phyloP scores from a whole-genome alignment of 805 yeast species.

The Maudiozyma serrabonitensis region DNA sequence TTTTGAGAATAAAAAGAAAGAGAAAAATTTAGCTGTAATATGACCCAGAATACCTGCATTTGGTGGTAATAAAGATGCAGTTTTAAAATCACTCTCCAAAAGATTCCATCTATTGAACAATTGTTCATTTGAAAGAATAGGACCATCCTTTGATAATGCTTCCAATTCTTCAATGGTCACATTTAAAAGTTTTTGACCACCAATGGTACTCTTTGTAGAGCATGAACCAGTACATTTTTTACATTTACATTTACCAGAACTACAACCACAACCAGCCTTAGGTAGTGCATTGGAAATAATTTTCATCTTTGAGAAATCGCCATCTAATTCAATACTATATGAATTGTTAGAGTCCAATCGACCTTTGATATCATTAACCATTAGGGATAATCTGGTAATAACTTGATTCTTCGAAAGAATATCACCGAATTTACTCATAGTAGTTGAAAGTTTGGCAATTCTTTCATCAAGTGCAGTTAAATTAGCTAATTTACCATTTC shows the following conservation, averaged over 20 bases:
- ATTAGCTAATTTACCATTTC: constrained; percentile 68
- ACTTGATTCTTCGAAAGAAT: constrained; percentile 32
- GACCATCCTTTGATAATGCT: constrained; percentile 29
- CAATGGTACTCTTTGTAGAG: constrained; percentile 7
- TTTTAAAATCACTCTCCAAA: constrained; percentile 76
- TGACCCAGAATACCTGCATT: constrained; percentile 95
- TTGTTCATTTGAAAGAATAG: constrained; percentile 71
- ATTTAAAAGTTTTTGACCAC: constrained; percentile 17
- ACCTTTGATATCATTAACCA: constrained; percentile 16
- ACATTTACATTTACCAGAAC: constrained; percentile 7
- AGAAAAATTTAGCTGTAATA: constrained; percentile 66
- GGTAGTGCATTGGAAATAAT: constrained; percentile 20
- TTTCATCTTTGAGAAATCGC: constrained; percentile 26
- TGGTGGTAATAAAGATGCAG: constrained; percentile 83
- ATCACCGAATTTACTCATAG: constrained; percentile 34
- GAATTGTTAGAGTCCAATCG: constrained; percentile 15
- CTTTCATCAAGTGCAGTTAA: constrained; percentile 50
- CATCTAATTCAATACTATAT: constrained; percentile 27
- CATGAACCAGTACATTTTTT: constrained; percentile 4
- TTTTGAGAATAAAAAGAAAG: constrained; percentile 66
- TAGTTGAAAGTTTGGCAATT: constrained; percentile 37
- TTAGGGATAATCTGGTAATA: constrained; percentile 18
- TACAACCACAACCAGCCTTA: constrained; percentile 6
- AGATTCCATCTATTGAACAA: constrained; percentile 70
- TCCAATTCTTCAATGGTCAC: constrained; percentile 37